These are phyloP conservation scores for Citrus maxima DNA, from an alignment of 345 rosid species.

Conservation along the genomic window DNA sequence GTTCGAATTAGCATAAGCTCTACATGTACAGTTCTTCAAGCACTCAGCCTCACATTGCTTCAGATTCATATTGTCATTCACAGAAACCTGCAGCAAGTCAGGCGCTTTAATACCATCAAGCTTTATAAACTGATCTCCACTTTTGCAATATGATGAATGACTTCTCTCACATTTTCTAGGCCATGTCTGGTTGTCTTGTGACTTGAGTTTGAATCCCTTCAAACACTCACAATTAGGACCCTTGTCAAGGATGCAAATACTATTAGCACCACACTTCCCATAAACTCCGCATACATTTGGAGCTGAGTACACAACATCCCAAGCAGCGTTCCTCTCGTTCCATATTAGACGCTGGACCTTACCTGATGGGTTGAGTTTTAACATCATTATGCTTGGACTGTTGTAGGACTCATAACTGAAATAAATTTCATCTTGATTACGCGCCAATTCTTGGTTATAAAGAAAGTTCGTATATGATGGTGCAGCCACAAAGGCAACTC, in stretches of 20 bases:
- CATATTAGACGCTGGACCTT: background rate
- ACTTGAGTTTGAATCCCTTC: slow-evolving; percentile 26
- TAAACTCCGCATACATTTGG: slow-evolving; percentile 28
- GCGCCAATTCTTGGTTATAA: slow-evolving; percentile 11
- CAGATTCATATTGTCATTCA: slow-evolving; percentile 17
- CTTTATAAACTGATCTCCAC: background rate
- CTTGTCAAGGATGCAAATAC: background rate
- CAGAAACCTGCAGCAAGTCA: background rate
- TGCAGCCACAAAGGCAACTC: slow-evolving; percentile 24
- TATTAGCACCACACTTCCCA: slow-evolving; percentile 23
- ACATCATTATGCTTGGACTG: background rate
- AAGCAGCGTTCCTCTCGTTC: slow-evolving; percentile 5
- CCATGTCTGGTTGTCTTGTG: slow-evolving; percentile 9
- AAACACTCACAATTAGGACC: slow-evolving; percentile 28
- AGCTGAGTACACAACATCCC: slow-evolving; percentile 12
- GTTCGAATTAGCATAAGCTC: slow-evolving; percentile 23
- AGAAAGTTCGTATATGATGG: slow-evolving; percentile 1
- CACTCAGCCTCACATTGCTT: slow-evolving; percentile 21
- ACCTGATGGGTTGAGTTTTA: background rate
- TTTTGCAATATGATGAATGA: background rate
- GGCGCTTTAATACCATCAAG: slow-evolving; percentile 7
- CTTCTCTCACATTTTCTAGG: background rate
- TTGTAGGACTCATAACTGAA: slow-evolving; percentile 17
- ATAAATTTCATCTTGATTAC: background rate
- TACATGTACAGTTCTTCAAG: slow-evolving; percentile 27